A percentile compares a stretch with the other conserved stretches of the same genome.
phyloP scores from a whole-genome alignment of 139 green algal genomes.

The Asterochloris erici region DNA sequence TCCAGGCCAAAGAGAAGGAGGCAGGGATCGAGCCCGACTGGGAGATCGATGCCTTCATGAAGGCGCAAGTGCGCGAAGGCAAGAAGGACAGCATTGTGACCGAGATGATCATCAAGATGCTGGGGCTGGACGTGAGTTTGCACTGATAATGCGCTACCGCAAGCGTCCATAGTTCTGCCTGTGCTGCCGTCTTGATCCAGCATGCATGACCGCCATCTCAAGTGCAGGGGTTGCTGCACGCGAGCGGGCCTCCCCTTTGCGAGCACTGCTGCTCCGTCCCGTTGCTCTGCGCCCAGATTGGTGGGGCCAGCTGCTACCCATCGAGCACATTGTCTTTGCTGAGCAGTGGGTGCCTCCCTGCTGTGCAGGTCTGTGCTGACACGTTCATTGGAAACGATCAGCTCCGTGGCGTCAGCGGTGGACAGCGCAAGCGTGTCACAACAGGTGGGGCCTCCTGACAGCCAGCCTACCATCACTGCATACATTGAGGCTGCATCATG shows the following conservation, averaged over 20 bases:
- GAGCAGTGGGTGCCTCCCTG: too few relatives aligned
- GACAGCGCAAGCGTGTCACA: conserved; percentile 66
- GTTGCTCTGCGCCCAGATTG: too few relatives aligned
- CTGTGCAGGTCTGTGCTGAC: conserved; percentile 33
- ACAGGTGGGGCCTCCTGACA: conserved; percentile 11
- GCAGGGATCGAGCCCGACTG: conserved; percentile 19
- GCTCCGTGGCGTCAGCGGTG: conserved; percentile 55
- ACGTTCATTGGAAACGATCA: conserved; percentile 65
- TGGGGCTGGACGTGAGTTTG: conserved; percentile 36
- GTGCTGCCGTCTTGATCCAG: background rate
- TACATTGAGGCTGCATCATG: too few relatives aligned
- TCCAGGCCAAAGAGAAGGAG: conserved; percentile 26
- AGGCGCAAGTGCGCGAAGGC: background rate
- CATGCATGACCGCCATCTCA: too few relatives aligned
- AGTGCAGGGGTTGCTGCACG: too few relatives aligned
- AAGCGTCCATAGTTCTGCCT: too few relatives aligned
- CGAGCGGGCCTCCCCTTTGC: too few relatives aligned
- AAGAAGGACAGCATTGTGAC: conserved; percentile 23
- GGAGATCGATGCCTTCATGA: conserved; percentile 26
- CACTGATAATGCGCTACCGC: background rate
- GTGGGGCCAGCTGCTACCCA: too few relatives aligned
- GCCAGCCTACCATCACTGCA: background rate
- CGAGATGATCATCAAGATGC: conserved; percentile 41
- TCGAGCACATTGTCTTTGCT: too few relatives aligned
- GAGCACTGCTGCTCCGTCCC: too few relatives aligned